Evolutionary conservation across 192 early-diverging fungal species (phyloP), one percentile per base, ranked within the genome.

Genomic region (Pilaira anomala): DNA sequence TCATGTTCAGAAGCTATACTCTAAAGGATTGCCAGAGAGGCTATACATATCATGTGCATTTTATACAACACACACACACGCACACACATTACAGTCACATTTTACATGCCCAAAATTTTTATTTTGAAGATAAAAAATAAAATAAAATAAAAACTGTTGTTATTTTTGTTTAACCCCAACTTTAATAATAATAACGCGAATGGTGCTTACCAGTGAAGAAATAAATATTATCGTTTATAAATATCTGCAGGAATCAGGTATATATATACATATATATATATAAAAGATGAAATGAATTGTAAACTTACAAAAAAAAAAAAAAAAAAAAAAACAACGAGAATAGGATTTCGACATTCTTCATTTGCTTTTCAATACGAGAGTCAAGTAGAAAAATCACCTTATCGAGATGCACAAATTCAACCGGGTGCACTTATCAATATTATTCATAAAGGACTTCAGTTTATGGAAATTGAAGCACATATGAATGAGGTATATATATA

Each of bases 391-490:
- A 83, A 80, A 45, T 76, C 75, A 11, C 78, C 86, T 36, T 75
- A 71, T 48, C 77, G 79, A 29, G 73, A 79, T 33, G 81, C 80
- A 45, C 81, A 89, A 50, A 86, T 95, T 48, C 79, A 80, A 51
- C 92, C 90, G 22, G 96, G 96, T 12, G 81, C 85, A 2, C 81
- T 98, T 33, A 87, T 98, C 33, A 84, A 76, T 70, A 79, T 93
- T 16, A 77, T 98, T 60, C 94, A 96, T 66, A 96, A 96, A 70
- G 96, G 92, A 0, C 77, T 98, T 33, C 89, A 89, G 67, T 96
- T 95, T 68, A 83, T 87, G 73, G 92, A 96, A 62, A 83, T 96
- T 50, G 94, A 98, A 71, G 79, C 85, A 1, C 96, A 98, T 67
- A 72, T 91, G 44, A 89, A 89, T 56, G 86, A 91, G 69, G 89